phyloP scores from a whole-genome alignment of 306 rosid species.

The Sophora flavescens region DNA sequence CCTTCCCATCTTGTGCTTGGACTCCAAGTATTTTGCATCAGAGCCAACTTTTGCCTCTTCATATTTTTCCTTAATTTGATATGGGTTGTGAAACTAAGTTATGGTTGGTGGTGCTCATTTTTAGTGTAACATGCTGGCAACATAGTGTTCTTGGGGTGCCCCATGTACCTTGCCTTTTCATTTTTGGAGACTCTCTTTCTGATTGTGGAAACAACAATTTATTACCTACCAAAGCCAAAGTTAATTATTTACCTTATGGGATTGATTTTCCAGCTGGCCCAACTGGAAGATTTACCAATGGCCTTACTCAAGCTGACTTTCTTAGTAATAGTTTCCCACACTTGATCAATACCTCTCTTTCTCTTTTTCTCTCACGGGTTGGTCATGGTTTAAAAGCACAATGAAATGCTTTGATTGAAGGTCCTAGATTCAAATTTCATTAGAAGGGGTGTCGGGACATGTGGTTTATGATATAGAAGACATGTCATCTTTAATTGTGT shows the following conservation, averaged over 20 bases:
- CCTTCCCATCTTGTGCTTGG: not conserved
- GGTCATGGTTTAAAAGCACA: too few species aligned
- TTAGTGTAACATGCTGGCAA: not conserved
- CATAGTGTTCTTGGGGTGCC: slow-evolving; percentile 39
- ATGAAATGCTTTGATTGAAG: not conserved
- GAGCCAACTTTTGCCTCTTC: not conserved
- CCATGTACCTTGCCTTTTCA: slow-evolving; percentile 65
- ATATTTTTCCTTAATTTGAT: not conserved
- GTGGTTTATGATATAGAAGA: not conserved
- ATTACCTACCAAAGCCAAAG: slow-evolving; percentile 46
- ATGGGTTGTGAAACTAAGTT: slow-evolving; percentile 30
- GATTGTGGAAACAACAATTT: slow-evolving; percentile 71
- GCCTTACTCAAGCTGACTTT: slow-evolving; percentile 47
- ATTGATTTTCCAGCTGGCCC: slow-evolving; percentile 56
- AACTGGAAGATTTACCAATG: slow-evolving; percentile 77
- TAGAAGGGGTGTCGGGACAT: not conserved
- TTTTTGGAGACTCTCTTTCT: slow-evolving; percentile 74
- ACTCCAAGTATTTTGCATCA: slow-evolving; percentile 4
- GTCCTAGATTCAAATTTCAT: not conserved
- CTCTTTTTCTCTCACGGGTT: not conserved
- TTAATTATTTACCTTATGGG: slow-evolving; percentile 64
- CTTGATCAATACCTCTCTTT: not conserved
- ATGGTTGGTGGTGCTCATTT: slow-evolving; percentile 30
- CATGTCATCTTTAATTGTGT: not conserved
- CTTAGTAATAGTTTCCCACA: slow-evolving; percentile 41